These are phyloP conservation scores for Breynia disticha DNA, from an alignment of 441 rosid genomes.

Conservation along the genomic window DNA sequence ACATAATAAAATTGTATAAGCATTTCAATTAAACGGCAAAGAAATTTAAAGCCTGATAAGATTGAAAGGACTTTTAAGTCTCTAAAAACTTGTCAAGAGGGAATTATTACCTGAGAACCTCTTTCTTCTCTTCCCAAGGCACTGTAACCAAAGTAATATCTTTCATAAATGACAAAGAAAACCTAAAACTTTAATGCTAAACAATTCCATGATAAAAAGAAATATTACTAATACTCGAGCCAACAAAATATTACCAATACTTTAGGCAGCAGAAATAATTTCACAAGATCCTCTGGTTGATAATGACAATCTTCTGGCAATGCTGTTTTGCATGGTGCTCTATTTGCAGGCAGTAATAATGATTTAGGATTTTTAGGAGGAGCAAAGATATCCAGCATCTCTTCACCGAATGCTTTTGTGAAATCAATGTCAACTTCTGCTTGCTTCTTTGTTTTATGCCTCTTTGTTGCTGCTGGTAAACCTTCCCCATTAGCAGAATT, in stretches of 20 bases:
- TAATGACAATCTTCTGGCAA: conserved; percentile 97
- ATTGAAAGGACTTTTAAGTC: background rate
- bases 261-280: conserved; percentile 77
- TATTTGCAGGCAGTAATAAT: conserved; percentile 57
- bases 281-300: conserved; percentile 84
- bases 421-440: conserved; percentile 63
- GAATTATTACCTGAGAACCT: conserved; percentile 45
- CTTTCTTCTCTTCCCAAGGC: conserved; percentile 61
- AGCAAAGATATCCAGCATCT: conserved; percentile 48
- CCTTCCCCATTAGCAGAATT: conserved; percentile 34
- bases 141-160: conserved; percentile 40
- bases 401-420: conserved; percentile 56
- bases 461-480: conserved; percentile 38
- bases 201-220: no score
- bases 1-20: no score
- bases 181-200: background rate
- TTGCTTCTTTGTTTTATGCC: conserved; percentile 50
- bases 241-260: conserved; percentile 48
- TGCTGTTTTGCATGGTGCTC: conserved; percentile 48
- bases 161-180: conserved; percentile 17
- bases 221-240: conserved; percentile 4
- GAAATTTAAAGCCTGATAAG: no score
- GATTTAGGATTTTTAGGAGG: conserved; percentile 80
- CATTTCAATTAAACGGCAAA: no score
- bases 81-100: background rate